A percentile compares a stretch with the other conserved stretches of the same genome.
phyloP scores from a whole-genome alignment of 106 monocot genomes.

The Apostasia shenzhenica region DNA sequence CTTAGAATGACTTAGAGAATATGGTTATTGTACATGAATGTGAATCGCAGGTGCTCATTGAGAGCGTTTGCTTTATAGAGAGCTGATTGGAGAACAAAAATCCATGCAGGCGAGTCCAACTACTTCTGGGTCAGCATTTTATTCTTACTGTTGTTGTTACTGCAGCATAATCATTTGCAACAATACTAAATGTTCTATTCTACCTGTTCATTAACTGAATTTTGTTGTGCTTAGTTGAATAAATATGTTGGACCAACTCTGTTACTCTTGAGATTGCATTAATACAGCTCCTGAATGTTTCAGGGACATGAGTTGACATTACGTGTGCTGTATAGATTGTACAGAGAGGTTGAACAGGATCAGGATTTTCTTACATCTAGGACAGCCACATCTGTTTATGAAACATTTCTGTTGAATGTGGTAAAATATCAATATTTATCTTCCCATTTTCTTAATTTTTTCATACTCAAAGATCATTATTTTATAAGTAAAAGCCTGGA shows the following conservation, averaged over 20 bases:
- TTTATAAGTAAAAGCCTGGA: background rate
- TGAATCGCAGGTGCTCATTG: no score
- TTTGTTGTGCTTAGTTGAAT: background rate
- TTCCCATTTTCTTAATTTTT: slow-evolving; percentile 3
- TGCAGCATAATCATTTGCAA: no score
- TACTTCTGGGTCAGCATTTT: no score
- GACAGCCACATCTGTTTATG: slow-evolving; percentile 89
- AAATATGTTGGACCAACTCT: background rate
- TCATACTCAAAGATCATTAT: background rate
- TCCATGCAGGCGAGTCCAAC: no score
- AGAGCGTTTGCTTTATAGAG: no score
- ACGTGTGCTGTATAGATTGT: slow-evolving; percentile 83
- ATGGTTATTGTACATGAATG: no score
- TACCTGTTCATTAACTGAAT: background rate
- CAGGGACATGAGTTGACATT: slow-evolving; percentile 98
- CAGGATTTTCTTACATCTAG: slow-evolving; percentile 91
- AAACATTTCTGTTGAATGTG: slow-evolving; percentile 78
- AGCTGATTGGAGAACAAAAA: no score
- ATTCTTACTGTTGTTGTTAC: no score
- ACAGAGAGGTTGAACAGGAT: slow-evolving; percentile 84
- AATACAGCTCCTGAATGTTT: slow-evolving; percentile 21
- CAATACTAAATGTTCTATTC: background rate
- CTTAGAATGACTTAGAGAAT: no score
- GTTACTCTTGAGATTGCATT: background rate
- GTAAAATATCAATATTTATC: slow-evolving; percentile 22